These are phyloP conservation scores for Pistacia integerrima DNA, from an alignment of 345 rosid genomes.

Conservation along the genomic window DNA sequence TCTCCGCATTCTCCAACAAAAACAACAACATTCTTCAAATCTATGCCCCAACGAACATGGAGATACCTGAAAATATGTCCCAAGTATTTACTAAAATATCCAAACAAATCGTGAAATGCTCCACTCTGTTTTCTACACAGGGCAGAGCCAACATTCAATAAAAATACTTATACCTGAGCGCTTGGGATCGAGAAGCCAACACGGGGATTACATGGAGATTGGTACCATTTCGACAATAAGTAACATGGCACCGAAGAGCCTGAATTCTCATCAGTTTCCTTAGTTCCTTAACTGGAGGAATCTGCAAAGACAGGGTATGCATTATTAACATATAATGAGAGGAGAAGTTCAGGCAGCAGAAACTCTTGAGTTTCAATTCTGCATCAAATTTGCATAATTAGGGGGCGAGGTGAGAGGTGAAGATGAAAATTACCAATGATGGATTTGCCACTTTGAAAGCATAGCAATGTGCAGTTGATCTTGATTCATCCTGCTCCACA, in stretches of 20 bases:
- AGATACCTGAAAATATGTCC: slow-evolving; percentile 51
- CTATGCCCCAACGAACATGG: slow-evolving; percentile 70
- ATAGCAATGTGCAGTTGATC: slow-evolving; percentile 57
- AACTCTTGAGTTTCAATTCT: neutral
- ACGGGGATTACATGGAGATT: slow-evolving; percentile 70
- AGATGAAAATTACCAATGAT: slow-evolving; percentile 38
- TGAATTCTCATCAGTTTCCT: slow-evolving; percentile 69
- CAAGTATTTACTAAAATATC: neutral
- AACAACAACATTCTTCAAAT: slow-evolving; percentile 55
- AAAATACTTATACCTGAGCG: slow-evolving; percentile 53
- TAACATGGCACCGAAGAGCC: slow-evolving; percentile 67
- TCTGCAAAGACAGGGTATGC: slow-evolving; percentile 31
- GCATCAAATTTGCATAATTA: neutral
- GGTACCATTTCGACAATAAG: slow-evolving; percentile 66
- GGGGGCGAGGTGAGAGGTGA: neutral
- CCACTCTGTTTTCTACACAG: too few species aligned
- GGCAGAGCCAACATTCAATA: too few species aligned
- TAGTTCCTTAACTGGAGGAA: slow-evolving; percentile 66
- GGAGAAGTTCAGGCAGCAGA: neutral
- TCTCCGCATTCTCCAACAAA: slow-evolving; percentile 76
- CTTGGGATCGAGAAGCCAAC: slow-evolving; percentile 79
- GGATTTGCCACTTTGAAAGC: slow-evolving; percentile 57
- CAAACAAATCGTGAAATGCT: too few species aligned
- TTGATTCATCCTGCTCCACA: slow-evolving; percentile 48
- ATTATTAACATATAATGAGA: neutral